phyloP scores from a whole-genome alignment of 352 stramenopile species.

The Globisporangium viniferum region DNA sequence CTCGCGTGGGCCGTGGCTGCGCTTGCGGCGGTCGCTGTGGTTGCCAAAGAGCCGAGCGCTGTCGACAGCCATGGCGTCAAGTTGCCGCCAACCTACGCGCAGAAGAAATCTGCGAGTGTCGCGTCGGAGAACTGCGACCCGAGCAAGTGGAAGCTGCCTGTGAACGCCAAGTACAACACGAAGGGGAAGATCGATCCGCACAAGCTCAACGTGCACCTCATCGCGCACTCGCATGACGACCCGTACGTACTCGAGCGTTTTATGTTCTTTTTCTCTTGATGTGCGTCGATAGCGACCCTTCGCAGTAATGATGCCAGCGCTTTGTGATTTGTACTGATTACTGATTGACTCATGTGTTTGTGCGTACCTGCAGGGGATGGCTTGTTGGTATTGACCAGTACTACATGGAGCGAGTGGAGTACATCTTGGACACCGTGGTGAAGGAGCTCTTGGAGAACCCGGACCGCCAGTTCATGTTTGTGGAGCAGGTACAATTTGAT shows the following conservation, averaged over 20 bases:
- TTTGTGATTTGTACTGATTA: slow-evolving; percentile 4
- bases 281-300: background rate
- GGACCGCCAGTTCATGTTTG: slow-evolving; percentile 93
- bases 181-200: slow-evolving; percentile 32
- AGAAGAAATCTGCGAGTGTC: background rate
- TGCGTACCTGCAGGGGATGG: slow-evolving; percentile 67
- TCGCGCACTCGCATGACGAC: slow-evolving; percentile 96
- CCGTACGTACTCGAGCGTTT: slow-evolving; percentile 32
- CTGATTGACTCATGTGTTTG: background rate
- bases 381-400: slow-evolving; percentile 98
- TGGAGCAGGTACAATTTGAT: slow-evolving; percentile 65
- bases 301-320: background rate
- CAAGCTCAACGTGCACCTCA: slow-evolving; percentile 96
- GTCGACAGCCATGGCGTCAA: slow-evolving; percentile 18
- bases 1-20: slow-evolving; percentile 5
- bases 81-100: slow-evolving; percentile 1
- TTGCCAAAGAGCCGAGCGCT: background rate
- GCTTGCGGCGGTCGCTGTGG: slow-evolving; percentile 8
- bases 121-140: slow-evolving; percentile 33
- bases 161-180: slow-evolving; percentile 73
- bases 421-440: slow-evolving; percentile 94
- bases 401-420: slow-evolving; percentile 91
- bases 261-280: background rate
- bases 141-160: slow-evolving; percentile 62
- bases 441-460: slow-evolving; percentile 86